Evolutionary conservation across 345 rosid species (phyloP), one percentile per base, ranked within the genome.

Genomic region (Eucalyptus regnans): DNA sequence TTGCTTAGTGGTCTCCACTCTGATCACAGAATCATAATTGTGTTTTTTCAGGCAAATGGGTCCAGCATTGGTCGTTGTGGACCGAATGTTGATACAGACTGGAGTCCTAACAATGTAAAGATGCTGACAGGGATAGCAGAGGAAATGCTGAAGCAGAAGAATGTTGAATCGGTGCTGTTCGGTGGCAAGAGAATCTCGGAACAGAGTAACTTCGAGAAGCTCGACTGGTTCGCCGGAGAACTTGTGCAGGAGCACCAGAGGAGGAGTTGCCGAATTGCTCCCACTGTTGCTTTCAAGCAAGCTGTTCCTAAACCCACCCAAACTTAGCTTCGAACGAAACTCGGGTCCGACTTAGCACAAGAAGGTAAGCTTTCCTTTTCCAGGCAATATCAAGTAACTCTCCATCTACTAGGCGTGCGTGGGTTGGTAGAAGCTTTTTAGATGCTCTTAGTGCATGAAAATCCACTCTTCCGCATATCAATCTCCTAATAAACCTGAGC

Each of bases 281-380:
- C 99, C 92, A 97, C 99, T 90, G 99, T 97, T 83, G 99, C 97
- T 58, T 95, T 97, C 95, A 97, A 97, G 94, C 98, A 96, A 93
- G 94, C 95, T 83, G 60, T 80, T 52, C 92, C 66, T 91, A 86
- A 86, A 86, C 87, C 87, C 56, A n/a, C 87, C 25, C n/a, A 49
- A 86, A 49, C 87, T 20, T 46, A 86, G 29, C 58, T 54, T 15
- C 43, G 14, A 37, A 31, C 87, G 6, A 86, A 31, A 51, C 87
- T 22, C 46, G 3, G 87, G 52, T 56, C 58, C 22, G 27, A 37
- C 27, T 5, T 6, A 37, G 83, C 14, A 76, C 83, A 22, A 37
- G 48, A 37, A 76, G 83, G 83, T 76, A 37, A 76, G 46, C 48
- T 76, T 76, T 76, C 48, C 83, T 37, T 76, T 76, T 76, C 83